Evolutionary conservation across 768 basidiomycete species (phyloP).

Genomic region (Pulveroboletus sp.): DNA sequence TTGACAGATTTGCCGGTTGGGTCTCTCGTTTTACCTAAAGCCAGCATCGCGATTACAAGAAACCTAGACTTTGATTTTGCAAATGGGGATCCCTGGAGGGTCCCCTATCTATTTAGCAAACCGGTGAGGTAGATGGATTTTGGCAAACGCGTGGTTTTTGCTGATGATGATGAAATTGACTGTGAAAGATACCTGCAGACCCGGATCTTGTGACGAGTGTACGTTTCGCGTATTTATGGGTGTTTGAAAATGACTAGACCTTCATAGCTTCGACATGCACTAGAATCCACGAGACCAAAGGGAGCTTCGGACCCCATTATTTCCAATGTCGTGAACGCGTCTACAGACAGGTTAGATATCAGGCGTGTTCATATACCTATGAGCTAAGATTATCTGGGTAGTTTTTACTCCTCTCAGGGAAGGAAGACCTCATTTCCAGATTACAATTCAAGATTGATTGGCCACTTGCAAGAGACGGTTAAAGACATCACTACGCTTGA

Average conservation of each 20-base stretch:
- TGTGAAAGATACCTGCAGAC: slow-evolving; percentile 57
- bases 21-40: slow-evolving; percentile 67
- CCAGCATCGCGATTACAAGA: slow-evolving; percentile 64
- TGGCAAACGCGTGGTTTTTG: not conserved
- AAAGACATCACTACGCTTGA: slow-evolving; percentile 65
- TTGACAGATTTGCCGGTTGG: slow-evolving; percentile 70
- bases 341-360: slow-evolving; percentile 62
- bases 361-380: not conserved
- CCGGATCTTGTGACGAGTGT: slow-evolving; percentile 49
- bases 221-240: slow-evolving; percentile 15
- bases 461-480: slow-evolving; percentile 47
- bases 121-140: slow-evolving; percentile 39
- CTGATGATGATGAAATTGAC: slow-evolving; percentile 1
- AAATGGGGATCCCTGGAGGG: slow-evolving; percentile 36
- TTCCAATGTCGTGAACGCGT: slow-evolving; percentile 59
- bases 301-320: slow-evolving; percentile 38
- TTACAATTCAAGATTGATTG: slow-evolving; percentile 63
- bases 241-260: slow-evolving; percentile 3
- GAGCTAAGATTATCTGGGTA: slow-evolving; percentile 27
- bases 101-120: slow-evolving; percentile 67
- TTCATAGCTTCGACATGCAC: slow-evolving; percentile 40
- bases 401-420: slow-evolving; percentile 87
- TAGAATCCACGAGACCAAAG: slow-evolving; percentile 44
- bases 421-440: slow-evolving; percentile 80
- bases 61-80: slow-evolving; percentile 78